Conservation (phyloP, 2,329 filamentous ascomycete genomes). For the Waltergamsia citrina region DNA sequence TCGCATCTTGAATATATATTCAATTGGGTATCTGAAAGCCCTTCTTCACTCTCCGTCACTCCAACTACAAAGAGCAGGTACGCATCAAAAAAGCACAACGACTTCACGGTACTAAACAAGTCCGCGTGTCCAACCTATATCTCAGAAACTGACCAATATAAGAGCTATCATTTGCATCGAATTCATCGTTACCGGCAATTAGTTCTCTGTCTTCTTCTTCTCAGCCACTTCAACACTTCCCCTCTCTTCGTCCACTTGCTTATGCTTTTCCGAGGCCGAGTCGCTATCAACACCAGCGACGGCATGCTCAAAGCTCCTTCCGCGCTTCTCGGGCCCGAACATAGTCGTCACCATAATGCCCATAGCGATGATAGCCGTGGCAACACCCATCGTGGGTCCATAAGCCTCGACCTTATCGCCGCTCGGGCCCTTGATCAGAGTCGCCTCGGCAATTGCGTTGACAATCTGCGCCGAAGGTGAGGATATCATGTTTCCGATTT, state of each 20-base stretch:
- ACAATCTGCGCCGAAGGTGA: slow-evolving; percentile 69
- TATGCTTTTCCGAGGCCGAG: slow-evolving; percentile 9
- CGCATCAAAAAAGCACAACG: too few relatives aligned
- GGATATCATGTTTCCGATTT: slow-evolving; percentile 67
- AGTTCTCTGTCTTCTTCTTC: neutral
- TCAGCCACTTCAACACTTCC: neutral
- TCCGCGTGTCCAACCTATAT: too few relatives aligned
- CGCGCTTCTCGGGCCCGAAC: slow-evolving; percentile 66
- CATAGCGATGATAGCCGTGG: slow-evolving; percentile 64
- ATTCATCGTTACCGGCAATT: too few relatives aligned
- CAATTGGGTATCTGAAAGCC: too few relatives aligned
- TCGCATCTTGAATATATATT: too few relatives aligned
- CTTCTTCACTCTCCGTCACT: too few relatives aligned
- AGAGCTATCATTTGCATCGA: too few relatives aligned
- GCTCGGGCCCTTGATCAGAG: slow-evolving; percentile 36
- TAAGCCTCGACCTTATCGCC: slow-evolving; percentile 59
- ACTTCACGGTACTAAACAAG: too few relatives aligned
- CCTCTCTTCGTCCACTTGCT: neutral
- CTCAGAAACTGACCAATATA: too few relatives aligned
- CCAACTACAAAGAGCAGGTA: too few relatives aligned
- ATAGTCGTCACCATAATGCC: slow-evolving; percentile 61
- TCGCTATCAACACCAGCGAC: slow-evolving; percentile 24
- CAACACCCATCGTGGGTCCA: slow-evolving; percentile 66
- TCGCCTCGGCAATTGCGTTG: slow-evolving; percentile 60
- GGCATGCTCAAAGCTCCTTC: slow-evolving; percentile 57